These are phyloP conservation scores for Tulasnella sp. DNA, from an alignment of 768 basidiomycete genomes.

Conservation along the genomic window DNA sequence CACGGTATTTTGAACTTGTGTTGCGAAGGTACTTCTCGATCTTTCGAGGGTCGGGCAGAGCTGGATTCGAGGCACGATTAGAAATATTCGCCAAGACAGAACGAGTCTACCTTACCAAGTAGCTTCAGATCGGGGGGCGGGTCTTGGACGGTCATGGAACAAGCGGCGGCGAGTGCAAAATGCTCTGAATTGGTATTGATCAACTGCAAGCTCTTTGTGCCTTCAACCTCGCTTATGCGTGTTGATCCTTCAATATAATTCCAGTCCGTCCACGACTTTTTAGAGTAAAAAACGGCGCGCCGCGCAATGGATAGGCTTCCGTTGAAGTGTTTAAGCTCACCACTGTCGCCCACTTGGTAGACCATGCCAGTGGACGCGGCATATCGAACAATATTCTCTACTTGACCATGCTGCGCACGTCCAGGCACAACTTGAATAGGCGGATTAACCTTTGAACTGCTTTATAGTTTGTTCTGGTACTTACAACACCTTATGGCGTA, in stretches of 20 bases:
- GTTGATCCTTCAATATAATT: neutral
- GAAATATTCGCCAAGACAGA: neutral
- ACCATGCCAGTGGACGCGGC: neutral
- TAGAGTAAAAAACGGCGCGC: neutral
- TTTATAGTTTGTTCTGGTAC: neutral
- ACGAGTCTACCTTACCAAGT: neutral
- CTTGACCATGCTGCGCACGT: neutral
- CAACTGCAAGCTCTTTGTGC: neutral
- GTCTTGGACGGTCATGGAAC: neutral
- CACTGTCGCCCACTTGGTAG: neutral
- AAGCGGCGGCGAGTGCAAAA: neutral
- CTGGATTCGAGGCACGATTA: neutral
- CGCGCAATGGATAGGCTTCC: neutral
- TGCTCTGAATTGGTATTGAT: neutral
- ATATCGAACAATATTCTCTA: neutral
- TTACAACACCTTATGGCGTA: neutral
- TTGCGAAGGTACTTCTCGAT: neutral
- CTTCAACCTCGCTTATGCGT: neutral
- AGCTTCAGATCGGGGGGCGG: neutral
- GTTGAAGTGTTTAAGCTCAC: neutral
- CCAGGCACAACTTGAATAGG: neutral
- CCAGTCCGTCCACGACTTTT: neutral
- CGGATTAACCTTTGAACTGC: neutral
- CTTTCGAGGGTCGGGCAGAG: neutral
- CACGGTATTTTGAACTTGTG: neutral